Evolutionary conservation across 1,139 yeast species (phyloP).

Genomic region (Pichia cactophila): DNA sequence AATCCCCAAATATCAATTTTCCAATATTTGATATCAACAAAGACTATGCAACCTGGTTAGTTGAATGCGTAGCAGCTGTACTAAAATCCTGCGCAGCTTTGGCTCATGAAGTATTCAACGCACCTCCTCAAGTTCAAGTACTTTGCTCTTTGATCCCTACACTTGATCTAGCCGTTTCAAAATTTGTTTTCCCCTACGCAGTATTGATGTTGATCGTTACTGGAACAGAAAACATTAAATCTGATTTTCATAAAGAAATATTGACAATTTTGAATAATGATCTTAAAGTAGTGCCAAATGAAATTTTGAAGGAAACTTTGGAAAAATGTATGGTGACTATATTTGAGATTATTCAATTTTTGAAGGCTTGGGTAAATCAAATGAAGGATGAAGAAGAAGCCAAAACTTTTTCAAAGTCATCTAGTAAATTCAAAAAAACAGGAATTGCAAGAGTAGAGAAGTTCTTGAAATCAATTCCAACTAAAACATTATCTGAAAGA

Average conservation of each 20-base stretch:
- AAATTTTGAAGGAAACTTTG: constrained; percentile 45
- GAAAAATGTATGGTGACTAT: constrained; percentile 64
- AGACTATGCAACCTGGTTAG: constrained; percentile 59
- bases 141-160: constrained; percentile 11
- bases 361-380: constrained; percentile 63
- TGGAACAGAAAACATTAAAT: constrained; percentile 37
- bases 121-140: constrained; percentile 2
- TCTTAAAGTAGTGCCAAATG: constrained; percentile 40
- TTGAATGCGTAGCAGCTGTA: constrained; percentile 49
- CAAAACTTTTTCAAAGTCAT: constrained; percentile 4
- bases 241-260: constrained; percentile 51
- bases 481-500: constrained; percentile 63
- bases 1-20: constrained; percentile 23
- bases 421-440: constrained; percentile 6
- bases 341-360: constrained; percentile 74
- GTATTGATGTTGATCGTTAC: constrained; percentile 51
- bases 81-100: constrained; percentile 5
- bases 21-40: constrained; percentile 44
- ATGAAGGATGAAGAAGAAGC: constrained; percentile 26
- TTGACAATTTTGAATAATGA: constrained; percentile 46
- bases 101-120: constrained; percentile 1
- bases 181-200: constrained; percentile 73
- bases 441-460: constrained; percentile 31
- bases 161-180: constrained; percentile 55
- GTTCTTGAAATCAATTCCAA: constrained; percentile 52